Base-by-base conservation (phyloP, 805 yeast genomes). In the Candida krabiensis region DNA sequence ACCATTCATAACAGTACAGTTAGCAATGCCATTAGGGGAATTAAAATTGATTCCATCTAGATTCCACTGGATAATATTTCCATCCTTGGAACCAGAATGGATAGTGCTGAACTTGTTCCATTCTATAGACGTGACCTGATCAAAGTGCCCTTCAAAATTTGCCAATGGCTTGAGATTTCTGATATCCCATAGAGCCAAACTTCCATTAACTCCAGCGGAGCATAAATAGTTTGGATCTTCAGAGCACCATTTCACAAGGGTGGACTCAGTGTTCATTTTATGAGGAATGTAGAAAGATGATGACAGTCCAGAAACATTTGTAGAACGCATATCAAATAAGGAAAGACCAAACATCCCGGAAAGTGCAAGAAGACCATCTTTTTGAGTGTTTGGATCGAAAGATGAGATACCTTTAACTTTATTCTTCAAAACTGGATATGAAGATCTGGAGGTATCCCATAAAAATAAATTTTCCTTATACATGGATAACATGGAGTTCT, bases 301-400 rank as follows among this genome's bases (percentile, higher is more conserved):
- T 2, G 55, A 43, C 13, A 41, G 18, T 2, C 49, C 44, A 9
- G 38, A 30, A 16, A 41, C 35, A 14, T 65, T 66, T 5, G 70
- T 65, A 4, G 71, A 69, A 47, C 95, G 69, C 46, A 86, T 61
- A 59, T 88, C 96, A 45, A 80, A 71, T 27, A 88, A 60, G 0
- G 93, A 80, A 8, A 87, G 72, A 2, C 96, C 96, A 54, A 80
- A 80, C 17, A 72, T 70, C 4, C 88, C 88, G 42, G 85, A 79
- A 2, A 83, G 61, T 0, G 88, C 83, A 37, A 81, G 52, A 16
- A 82, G 62, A 17, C 80, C 77, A 48, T 69, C 70, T 30, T 74
- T 58, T 33, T 62, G 50, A 4, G 70, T 55, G 28, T 75, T 71
- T 19, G 73, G 56, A 46, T 80, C 82, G 40, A 83, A 73, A 30